Evolutionary conservation across 345 rosid species (phyloP), one percentile per base, ranked within the genome.

Genomic region (Melastoma malabathricum): DNA sequence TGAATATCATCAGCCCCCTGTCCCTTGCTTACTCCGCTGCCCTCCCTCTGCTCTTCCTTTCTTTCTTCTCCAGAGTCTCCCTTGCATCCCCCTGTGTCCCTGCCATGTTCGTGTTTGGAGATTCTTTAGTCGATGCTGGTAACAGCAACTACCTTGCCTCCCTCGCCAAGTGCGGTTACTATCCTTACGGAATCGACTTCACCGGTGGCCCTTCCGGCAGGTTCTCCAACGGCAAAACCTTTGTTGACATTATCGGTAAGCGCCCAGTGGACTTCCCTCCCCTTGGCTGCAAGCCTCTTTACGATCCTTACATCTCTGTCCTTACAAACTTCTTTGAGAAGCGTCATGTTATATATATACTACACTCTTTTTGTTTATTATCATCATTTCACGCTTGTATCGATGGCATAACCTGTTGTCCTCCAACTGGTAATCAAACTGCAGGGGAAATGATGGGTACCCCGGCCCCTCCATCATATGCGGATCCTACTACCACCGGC

Each of bases 101-200:
- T 0, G 92, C 89, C 12, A 55, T 86, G 69, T 86, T 86, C 51
- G 84, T 90, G 64, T 80, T 86, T 27, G 98, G 98, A 51, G 98
- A 86, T 59, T 90, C 98, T 2, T 62, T 80, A 48, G 83, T 82
- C 5, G 94, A 90, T 52, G 75, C 57, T 48, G 98, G 98, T 13
- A 90, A 86, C 73, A 90, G 80, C 73, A 86, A 90, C 64, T 71
- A 58, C 68, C 72, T 86, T 22, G 60, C 47, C 43, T 73, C 94
- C 22, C 47, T 78, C 17, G 92, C 98, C 47, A 75, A 68, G 60
- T 65, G 85, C 48, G 76, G 82, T 50, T 90, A 84, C 69, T 76
- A 64, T 34, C 94, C 98, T 13, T 90, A 90, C 41, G 96, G 98
- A 6, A 68, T 82, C 49, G 98, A 90, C 65, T 78, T 70, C 59